Evolutionary conservation across 2,329 filamentous ascomycete genomes (phyloP), one percentile per base, ranked within the genome.

Genomic region (Aspergillus aculeatus): DNA sequence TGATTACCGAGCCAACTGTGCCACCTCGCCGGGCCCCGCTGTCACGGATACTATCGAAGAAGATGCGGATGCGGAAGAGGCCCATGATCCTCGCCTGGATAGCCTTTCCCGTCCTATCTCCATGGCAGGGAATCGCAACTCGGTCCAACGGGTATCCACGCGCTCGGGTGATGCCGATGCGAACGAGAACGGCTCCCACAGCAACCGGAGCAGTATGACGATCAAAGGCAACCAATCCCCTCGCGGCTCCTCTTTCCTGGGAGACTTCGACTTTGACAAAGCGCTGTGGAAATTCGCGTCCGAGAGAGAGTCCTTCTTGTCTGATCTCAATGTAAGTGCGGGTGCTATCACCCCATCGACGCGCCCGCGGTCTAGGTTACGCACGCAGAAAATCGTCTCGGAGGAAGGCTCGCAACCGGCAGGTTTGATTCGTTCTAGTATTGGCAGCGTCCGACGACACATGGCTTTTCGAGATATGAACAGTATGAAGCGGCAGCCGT

Each of bases 391-490:
- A 68, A 90, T 97, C 69, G 88, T 88, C 66, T 85, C 86, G 31
- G 90, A 93, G 47, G 92, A 96, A 64, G 80, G 79, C 38, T 74
- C 75, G 35, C 76, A 68, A 50, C 61, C 78, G 64, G 80, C 66
- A n/a, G 72, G 73, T 55, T 63, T 82, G 29, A 72, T 86, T 51
- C 82, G 83, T 69, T 83, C 82, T 14, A 83, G 87, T 73, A 91
- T 87, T 63, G 94, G 94, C 49, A 97, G 92, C 78, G 90, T 99
- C 69, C 86, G 94, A 64, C 87, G 95, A 75, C 91, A 95, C 70
- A 90, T 99, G 77, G 96, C 94, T 69, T 92, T 94, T 75, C 86
- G 89, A 68, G 95, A 97, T 70, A 96, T 98, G 90, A 96, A 90
- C 77, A 98, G 93, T 78, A 84, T 91, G 81, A 94, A 94, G 80